phyloP scores from a whole-genome alignment of 352 stramenopile genomes.

The Phytophthora constricta region DNA sequence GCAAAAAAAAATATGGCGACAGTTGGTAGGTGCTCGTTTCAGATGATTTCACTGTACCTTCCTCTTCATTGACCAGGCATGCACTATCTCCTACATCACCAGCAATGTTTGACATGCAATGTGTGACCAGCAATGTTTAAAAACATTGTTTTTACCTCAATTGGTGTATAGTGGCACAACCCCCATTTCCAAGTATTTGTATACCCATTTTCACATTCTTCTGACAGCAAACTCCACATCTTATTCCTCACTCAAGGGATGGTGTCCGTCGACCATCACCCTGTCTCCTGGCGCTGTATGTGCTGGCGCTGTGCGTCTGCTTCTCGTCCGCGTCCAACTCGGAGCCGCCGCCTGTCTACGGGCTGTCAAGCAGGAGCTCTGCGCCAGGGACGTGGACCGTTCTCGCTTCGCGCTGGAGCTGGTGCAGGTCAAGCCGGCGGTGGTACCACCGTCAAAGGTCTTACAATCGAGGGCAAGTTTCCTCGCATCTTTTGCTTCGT shows the following conservation, averaged over 20 bases:
- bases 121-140: too few relatives aligned
- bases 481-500: constrained; percentile 81
- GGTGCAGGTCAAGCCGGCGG: constrained; percentile 48
- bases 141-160: too few relatives aligned
- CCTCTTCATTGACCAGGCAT: too few relatives aligned
- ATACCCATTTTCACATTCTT: background rate
- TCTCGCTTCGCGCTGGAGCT: constrained; percentile 52
- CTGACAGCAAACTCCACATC: background rate
- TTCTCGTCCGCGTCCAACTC: constrained; percentile 9
- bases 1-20: too few relatives aligned
- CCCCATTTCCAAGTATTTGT: too few relatives aligned
- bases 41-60: too few relatives aligned
- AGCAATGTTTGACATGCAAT: too few relatives aligned
- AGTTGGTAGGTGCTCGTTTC: too few relatives aligned
- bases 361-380: constrained; percentile 62
- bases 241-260: background rate
- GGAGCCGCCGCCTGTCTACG: constrained; percentile 13
- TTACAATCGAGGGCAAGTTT: constrained; percentile 27
- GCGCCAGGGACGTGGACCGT: constrained; percentile 50
- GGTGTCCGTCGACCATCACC: background rate
- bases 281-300: background rate
- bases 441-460: constrained; percentile 6
- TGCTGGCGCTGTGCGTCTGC: background rate
- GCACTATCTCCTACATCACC: too few relatives aligned
- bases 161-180: too few relatives aligned